Base-by-base conservation (phyloP, 257 asterid species). In the Catharanthus roseus region DNA sequence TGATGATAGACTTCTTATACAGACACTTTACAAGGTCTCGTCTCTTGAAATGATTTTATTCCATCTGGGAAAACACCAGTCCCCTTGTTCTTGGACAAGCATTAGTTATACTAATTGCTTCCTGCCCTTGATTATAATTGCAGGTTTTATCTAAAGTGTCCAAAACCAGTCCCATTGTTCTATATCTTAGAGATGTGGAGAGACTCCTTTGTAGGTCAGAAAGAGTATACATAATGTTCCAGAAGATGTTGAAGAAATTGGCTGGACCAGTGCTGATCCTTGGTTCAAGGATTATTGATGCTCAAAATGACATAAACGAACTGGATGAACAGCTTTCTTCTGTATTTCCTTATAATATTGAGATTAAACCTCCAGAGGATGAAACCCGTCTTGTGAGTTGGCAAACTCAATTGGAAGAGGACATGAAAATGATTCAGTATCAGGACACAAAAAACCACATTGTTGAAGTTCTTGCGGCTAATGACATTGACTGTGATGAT, bases 331-430 rank as follows among this genome's bases (percentile, higher is more conserved):
- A 81, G 77, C 72, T 90, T 54, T 81, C 90, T 68, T 85, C 95
- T 36, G 72, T 87, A 68, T 90, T 92, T 69, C 83, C 97, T 51
- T 92, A 92, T 84, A 87, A 86, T 76, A 85, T 92, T 71, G 98
- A 90, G 77, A 88, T 90, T 58, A 87, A 70, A 79, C 93, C 95
- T 26, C 98, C 96, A 5, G 96, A 81, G 77, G 98, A 88, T 74
- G 93, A 87, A 72, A 85, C 75, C 13, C 83, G 80, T 76, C 88
- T 87, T 44, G 88, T 90, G 16, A 88, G 85, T 85, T 90, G 98
- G 98, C 87, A 86, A 70, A 28, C 90, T 70, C 95, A 84, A 80
- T 85, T 92, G 78, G 95, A 92, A 77, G 95, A 87, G 80, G 98
- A 90, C 64, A 86, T 82, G 93, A 90, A 86, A 78, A 87, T 82